Conservation (phyloP, 768 basidiomycete genomes). For the Cyclocybe aegerita region DNA sequence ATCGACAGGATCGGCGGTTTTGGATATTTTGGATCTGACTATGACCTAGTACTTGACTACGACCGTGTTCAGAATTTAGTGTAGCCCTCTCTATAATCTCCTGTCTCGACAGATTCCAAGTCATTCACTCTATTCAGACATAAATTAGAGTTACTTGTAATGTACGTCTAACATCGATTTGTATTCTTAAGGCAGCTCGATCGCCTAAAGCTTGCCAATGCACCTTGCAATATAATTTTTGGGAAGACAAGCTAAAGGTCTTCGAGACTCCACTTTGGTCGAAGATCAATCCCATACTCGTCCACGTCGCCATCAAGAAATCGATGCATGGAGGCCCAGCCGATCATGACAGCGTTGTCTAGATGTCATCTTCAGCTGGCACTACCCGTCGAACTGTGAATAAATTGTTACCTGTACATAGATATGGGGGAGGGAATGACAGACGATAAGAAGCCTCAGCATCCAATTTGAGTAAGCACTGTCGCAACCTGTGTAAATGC, state of each 20-base stretch:
- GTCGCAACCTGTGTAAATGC: constrained; percentile 25
- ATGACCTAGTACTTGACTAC: neutral
- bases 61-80: neutral
- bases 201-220: no score
- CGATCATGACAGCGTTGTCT: constrained; percentile 99
- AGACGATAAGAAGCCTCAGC: constrained; percentile 36
- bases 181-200: no score
- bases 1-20: neutral
- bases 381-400: neutral
- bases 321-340: constrained; percentile 85
- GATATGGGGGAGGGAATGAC: constrained; percentile 70
- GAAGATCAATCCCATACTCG: constrained; percentile 57
- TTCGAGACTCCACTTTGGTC: constrained; percentile 81
- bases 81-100: no score
- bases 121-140: no score
- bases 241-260: constrained; percentile 25
- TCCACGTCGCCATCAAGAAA: constrained; percentile 65
- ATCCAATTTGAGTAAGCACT: constrained; percentile 23
- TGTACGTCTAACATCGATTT: no score
- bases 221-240: neutral
- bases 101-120: no score
- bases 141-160: no score
- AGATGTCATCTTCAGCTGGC: neutral
- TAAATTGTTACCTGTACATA: constrained; percentile 71
- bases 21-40: constrained; percentile 7